A percentile compares a stretch with the other conserved stretches of the same genome.
Evolutionary conservation across 371 early-diverging fungal species (phyloP).

Genomic region (Mortierella sp.): DNA sequence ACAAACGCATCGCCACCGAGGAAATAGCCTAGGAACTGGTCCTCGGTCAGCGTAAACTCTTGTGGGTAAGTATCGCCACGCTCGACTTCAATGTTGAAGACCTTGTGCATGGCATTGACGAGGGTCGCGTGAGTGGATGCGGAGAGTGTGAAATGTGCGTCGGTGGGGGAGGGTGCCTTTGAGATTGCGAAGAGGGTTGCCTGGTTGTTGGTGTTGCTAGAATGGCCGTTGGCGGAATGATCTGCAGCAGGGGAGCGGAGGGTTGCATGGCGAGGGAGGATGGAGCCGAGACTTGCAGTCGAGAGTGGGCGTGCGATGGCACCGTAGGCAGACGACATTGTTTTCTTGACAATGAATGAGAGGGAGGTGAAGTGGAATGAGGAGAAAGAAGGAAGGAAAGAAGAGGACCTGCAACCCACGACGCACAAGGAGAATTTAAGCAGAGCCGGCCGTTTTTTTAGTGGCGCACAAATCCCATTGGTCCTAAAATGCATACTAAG

Average conservation of each 20-base stretch:
- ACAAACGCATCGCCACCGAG: slow-evolving; percentile 72
- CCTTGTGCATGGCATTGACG: slow-evolving; percentile 63
- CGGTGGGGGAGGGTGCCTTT: slow-evolving; percentile 33
- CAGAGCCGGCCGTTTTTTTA: background rate
- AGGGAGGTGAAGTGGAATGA: background rate
- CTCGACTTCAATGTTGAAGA: slow-evolving; percentile 77
- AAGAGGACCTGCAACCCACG: background rate
- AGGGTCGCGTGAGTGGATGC: slow-evolving; percentile 32
- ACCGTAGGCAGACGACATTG: slow-evolving; percentile 78
- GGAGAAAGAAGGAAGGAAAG: background rate
- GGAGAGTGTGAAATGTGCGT: slow-evolving; percentile 17
- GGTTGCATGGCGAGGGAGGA: slow-evolving; percentile 64
- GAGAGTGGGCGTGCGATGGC: slow-evolving; percentile 63
- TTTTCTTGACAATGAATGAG: background rate
- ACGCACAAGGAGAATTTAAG: background rate
- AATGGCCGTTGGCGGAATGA: slow-evolving; percentile 15
- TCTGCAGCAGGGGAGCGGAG: slow-evolving; percentile 48
- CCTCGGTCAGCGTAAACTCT: slow-evolving; percentile 63
- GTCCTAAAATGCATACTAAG: background rate
- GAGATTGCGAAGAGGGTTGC: slow-evolving; percentile 54
- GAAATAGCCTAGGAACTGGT: slow-evolving; percentile 70
- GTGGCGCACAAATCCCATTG: background rate
- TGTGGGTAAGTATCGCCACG: slow-evolving; percentile 84
- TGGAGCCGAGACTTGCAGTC: slow-evolving; percentile 39
- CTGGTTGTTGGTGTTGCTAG: slow-evolving; percentile 13